These are phyloP conservation scores for Eucalyptus polybractea DNA, from an alignment of 345 rosid genomes.

Conservation along the genomic window DNA sequence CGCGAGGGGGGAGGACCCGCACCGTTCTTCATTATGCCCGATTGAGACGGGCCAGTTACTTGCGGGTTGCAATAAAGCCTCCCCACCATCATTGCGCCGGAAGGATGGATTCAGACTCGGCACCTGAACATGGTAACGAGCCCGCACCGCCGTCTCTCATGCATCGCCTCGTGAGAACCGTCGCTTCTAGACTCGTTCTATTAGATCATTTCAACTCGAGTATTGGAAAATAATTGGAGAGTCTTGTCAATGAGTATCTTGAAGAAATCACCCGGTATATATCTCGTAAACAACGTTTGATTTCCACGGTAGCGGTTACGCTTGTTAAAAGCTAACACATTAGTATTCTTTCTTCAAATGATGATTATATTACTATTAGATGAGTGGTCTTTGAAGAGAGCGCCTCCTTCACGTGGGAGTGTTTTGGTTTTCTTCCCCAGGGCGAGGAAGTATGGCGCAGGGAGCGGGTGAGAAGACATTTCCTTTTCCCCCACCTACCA, in stretches of 20 bases:
- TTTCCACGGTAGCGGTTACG: accelerated
- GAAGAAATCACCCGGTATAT: accelerated
- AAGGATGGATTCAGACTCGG: background rate
- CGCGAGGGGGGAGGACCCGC: background rate
- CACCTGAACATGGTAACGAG: background rate
- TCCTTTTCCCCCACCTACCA: background rate
- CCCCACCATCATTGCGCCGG: background rate
- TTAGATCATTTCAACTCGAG: background rate
- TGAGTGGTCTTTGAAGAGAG: background rate
- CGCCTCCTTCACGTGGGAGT: background rate
- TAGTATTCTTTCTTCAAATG: background rate
- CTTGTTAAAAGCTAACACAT: background rate
- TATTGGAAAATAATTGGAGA: accelerated
- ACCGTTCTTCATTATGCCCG: background rate
- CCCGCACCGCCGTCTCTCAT: background rate
- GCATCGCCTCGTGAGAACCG: background rate
- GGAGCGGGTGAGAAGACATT: background rate
- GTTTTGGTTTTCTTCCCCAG: background rate
- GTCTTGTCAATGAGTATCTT: background rate
- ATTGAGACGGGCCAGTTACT: background rate
- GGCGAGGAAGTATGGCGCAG: background rate
- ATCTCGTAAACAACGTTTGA: background rate
- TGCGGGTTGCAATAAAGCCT: background rate
- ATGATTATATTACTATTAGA: background rate
- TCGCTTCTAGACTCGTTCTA: background rate